Evolutionary conservation across 2,329 filamentous ascomycete species (phyloP), one percentile per base, ranked within the genome.

Genomic region (Aureobasidium sp.): DNA sequence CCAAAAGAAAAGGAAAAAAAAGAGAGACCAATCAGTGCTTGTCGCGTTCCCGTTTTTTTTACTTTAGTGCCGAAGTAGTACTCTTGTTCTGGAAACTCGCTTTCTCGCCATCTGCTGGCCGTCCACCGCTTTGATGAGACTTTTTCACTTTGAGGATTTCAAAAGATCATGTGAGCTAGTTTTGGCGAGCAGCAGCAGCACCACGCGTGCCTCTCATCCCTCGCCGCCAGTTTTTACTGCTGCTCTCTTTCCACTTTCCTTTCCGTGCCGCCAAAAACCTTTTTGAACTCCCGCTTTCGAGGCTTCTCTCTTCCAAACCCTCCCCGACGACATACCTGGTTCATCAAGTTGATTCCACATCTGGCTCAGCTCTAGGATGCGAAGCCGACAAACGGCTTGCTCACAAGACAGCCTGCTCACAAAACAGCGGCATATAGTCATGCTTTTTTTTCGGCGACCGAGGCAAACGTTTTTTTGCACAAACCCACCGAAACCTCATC

Each of bases 221-320:
- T 49, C 39, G 34, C 45, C 39, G 45, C 45, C 21, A 38, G 22
- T 49, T 34, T 3, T 51, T 51, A 50, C 22, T 39, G 48, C 48
- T n/a, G n/a, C n/a, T n/a, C n/a, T 40, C 48, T 51, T 27, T 41
- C 48, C 37, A 41, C 48, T 17, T 41, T 40, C 30, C 32, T 30
- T 39, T 51, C 37, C 37, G 48, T 51, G 48, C 37, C 48, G 48
- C 37, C 10, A 22, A 40, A 2, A 30, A 3, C 25, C 47, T 32
- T 14, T 19, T 30, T 39, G n/a, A n/a, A n/a, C n/a, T n/a, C n/a
- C n/a, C n/a, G n/a, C n/a, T n/a, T n/a, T n/a, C n/a, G n/a, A n/a
- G n/a, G n/a, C n/a, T n/a, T n/a, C n/a, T n/a, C n/a, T n/a, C n/a
- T n/a, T n/a, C n/a, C n/a, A n/a, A n/a, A n/a, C n/a, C n/a, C n/a